These are phyloP conservation scores for Kwoniella newhampshirensis DNA, from an alignment of 768 basidiomycete species.

Conservation along the genomic window DNA sequence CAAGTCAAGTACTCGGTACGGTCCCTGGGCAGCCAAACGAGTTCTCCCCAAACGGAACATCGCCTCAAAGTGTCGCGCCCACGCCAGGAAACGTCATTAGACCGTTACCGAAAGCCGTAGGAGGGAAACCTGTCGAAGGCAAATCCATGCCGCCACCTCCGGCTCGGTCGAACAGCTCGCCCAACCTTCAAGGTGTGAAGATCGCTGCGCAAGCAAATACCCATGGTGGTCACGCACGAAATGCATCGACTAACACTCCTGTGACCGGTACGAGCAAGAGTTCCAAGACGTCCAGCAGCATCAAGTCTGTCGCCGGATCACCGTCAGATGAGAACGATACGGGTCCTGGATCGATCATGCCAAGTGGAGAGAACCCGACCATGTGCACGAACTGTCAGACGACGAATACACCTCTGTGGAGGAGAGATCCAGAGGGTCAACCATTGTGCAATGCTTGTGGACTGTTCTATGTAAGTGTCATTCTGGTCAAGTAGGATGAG, in stretches of 20 bases:
- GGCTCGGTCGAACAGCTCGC: conserved; percentile 44
- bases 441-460: conserved; percentile 74
- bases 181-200: conserved; percentile 44
- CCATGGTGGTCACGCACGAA: conserved; percentile 18
- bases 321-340: conserved; percentile 5
- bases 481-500: background rate
- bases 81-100: conserved; percentile 22
- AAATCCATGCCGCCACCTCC: conserved; percentile 27
- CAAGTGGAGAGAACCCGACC: conserved; percentile 61
- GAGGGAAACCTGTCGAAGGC: conserved; percentile 32
- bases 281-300: conserved; percentile 15
- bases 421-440: conserved; percentile 56
- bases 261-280: background rate
- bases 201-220: conserved; percentile 11
- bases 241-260: conserved; percentile 16
- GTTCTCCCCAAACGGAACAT: conserved; percentile 62
- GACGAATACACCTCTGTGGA: conserved; percentile 72
- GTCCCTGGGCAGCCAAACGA: conserved; percentile 54
- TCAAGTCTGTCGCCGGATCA: conserved; percentile 4
- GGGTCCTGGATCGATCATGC: conserved; percentile 25
- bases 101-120: conserved; percentile 45
- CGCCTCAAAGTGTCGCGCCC: conserved; percentile 28
- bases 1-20: conserved; percentile 70
- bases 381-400: conserved; percentile 93
- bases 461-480: conserved; percentile 75